Evolutionary conservation across 106 monocot genomes (phyloP), one percentile per base, ranked within the genome.

Genomic region (Allium cepa): DNA sequence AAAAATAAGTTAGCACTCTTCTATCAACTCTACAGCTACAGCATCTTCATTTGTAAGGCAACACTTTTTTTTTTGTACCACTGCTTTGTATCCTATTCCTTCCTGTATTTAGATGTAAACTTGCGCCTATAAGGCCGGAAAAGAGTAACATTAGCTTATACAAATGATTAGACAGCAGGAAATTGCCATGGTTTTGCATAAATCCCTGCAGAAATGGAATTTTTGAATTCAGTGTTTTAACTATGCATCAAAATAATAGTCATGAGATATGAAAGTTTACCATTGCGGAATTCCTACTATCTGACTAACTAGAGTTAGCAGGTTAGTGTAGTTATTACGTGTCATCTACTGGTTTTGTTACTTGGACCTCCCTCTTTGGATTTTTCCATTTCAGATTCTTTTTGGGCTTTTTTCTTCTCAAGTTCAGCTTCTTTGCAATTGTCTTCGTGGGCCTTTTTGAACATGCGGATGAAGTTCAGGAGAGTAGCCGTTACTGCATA

Each of bases 351-450:
- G 55, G 36, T 64, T 52, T 63, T 79, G 11, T 69, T 72, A 9
- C 27, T 50, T 7, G 70, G 49, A n/a, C 59, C 62, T 55, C 75
- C 62, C 49, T 26, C 53, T 71, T 83, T 90, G 8, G 73, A 58
- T 69, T 73, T 83, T 11, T 89, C 73, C 6, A 45, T 60, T 59
- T 92, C 84, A 17, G 78, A 68, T 48, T 83, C 82, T 72, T 88
- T 88, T 57, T 75, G 77, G 36, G 85, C 83, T 67, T 94, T 94
- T 56, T 86, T 90, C 78, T 75, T 90, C 74, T 87, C 82, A 26
- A 79, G 70, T 75, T 87, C 90, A 18, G 77, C 79, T 46, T 83
- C 77, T 76, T 93, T 93, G 62, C 77, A 73, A 76, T 93, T 93
- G 55, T 93, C 93, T 18, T 93, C 88, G 58, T 88, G 93, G 11